Base-by-base conservation (phyloP, 768 basidiomycete genomes). In the Multifurca ochricompacta region DNA sequence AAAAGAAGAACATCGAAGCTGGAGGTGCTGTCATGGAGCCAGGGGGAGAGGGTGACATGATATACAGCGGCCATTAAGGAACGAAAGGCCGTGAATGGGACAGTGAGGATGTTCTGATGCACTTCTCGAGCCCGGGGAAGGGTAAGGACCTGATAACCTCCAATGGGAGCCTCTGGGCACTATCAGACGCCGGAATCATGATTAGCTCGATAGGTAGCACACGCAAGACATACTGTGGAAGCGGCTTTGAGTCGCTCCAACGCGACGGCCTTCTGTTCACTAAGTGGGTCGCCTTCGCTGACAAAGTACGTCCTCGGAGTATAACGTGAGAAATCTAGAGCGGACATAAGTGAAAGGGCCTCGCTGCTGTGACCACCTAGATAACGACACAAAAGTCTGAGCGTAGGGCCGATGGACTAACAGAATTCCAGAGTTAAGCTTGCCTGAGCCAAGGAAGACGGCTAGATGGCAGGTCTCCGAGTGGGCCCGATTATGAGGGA, bases 351-450 rank as follows among this genome's bases (percentile, higher is more conserved):
- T 31, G 76, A 73, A 59, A 95, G 68, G 39, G 85, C 87, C 73
- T 99, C 96, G 58, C 78, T 82, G 14, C 93, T 96, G 70, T 99
- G 96, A 0, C 96, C 96, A 41, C 96, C 95, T 97, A 65, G 16
- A 34, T 25, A 28, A 31, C 54, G 28, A 46, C 54, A 34, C 39
- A 43, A n/a, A n/a, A n/a, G 49, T 50, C 55, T 59, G 49, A 59
- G 52, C 37, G 57, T 40, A 52, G 53, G 18, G 53, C 35, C 25
- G 31, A 18, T 27, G 44, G n/a, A 3, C 10, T 44, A 30, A 50
- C 13, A 48, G 6, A 27, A 16, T 31, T 18, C 11, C n/a, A n/a
- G 25, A 19, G 39, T 30, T 3, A 18, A 49, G 69, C 75, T 64
- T 64, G 88, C 94, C 94, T 67, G 95, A 98, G 53, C 95, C 95